Evolutionary conservation across 2,329 filamentous ascomycete genomes (phyloP), one percentile per base, ranked within the genome.

Genomic region (Monascus ruber): DNA sequence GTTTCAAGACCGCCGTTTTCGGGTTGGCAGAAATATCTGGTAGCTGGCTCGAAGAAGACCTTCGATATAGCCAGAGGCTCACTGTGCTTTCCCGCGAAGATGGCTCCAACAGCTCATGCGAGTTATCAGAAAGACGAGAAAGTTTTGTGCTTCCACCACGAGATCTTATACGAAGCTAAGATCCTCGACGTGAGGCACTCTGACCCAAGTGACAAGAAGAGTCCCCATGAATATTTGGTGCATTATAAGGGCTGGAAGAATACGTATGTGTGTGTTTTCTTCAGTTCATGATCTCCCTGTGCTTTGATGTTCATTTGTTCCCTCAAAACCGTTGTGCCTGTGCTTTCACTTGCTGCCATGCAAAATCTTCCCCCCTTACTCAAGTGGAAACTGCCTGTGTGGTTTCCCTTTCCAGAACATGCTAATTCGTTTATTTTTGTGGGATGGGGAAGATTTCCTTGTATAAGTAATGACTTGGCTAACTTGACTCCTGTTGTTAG

Each of bases 231-330:
- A 60, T 98, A 94, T 69, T 84, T 85, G 57, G 84, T 98, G 40
- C 91, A 98, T 66, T 98, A 98, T 71, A 96, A 96, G 66, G 91
- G 91, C 56, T 98, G 91, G 91, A 98, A 98, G 72, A 88, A 89
- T 63, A 95, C 87, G 74, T 84, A 69, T 67, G 79, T 79, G 42
- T 42, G 31, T 35, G 37, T 43, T 45, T 26, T 36, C 50, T 33
- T 39, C 46, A 17, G 17, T 17, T 3, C 17, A 3, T 17, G 17
- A 17, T 17, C 17, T 17, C 17, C 17, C 17, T 17, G 17, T 17
- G 17, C 17, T 17, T 17, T 17, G 3, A 17, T 17, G 17, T 17
- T 17, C 17, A 17, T 17, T 17, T 17, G 17, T 17, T 17, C 3
- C 17, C 17, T 17, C 17, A 17, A 17, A 17, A 17, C 17, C 17